Percentiles rank a stretch among this genome's conserved stretches.
phyloP scores from a whole-genome alignment of 2,329 filamentous ascomycete species.

The Claviceps monticola region DNA sequence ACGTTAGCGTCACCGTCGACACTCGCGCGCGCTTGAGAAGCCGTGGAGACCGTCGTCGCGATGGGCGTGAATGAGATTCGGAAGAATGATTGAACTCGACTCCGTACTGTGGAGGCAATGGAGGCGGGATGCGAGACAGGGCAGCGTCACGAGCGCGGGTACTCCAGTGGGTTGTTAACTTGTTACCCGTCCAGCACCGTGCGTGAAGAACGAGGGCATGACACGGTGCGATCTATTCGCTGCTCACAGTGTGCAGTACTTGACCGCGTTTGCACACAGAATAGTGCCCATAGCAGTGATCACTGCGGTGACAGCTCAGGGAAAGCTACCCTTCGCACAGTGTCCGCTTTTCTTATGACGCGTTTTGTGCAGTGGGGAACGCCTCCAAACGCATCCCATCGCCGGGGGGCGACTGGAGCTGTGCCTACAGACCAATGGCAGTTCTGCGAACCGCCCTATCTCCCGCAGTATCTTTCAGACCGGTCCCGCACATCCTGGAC shows the following conservation, averaged over 20 bases:
- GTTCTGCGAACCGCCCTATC: slow-evolving; percentile 1
- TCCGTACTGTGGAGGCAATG: slow-evolving; percentile 4
- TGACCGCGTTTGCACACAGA: too few relatives aligned
- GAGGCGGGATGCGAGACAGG: slow-evolving; percentile 5
- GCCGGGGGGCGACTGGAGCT: background rate
- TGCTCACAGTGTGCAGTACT: background rate
- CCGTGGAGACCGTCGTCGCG: slow-evolving; percentile 14
- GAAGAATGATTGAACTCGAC: background rate
- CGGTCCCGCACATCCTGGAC: slow-evolving; percentile 14
- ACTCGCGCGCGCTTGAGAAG: slow-evolving; percentile 11
- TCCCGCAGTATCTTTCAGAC: slow-evolving; percentile 14
- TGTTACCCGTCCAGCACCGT: background rate
- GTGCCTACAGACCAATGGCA: background rate
- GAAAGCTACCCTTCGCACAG: background rate
- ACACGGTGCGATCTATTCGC: accelerated
- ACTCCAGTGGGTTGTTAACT: background rate
- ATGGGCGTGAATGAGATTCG: slow-evolving; percentile 11
- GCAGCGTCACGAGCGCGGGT: background rate
- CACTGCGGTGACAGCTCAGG: background rate
- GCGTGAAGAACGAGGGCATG: background rate
- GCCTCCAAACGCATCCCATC: background rate
- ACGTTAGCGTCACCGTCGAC: slow-evolving; percentile 9
- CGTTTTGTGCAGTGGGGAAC: background rate
- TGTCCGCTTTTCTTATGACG: background rate
- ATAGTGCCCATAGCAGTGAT: background rate